These are phyloP conservation scores for Pholiota molesta DNA, from an alignment of 768 basidiomycete species.

Conservation along the genomic window DNA sequence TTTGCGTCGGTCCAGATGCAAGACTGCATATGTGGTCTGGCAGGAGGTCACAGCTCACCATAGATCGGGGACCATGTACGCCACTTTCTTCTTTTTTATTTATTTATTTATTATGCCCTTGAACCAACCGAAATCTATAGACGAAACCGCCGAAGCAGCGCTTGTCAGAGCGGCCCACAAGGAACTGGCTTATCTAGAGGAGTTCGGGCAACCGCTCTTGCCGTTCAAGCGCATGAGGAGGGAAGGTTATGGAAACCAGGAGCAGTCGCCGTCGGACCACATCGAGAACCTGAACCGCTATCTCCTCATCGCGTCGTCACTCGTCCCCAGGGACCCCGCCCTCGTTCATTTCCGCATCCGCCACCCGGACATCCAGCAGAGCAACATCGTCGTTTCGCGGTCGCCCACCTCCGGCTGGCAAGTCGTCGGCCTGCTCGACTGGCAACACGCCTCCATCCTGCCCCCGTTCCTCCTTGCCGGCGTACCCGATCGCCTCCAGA, in stretches of 20 bases:
- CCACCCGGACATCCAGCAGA: too few species aligned
- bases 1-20: slow-evolving; percentile 50
- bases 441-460: slow-evolving; percentile 59
- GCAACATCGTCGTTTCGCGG: slow-evolving; percentile 16
- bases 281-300: slow-evolving; percentile 52
- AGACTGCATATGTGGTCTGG: slow-evolving; percentile 51
- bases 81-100: slow-evolving; percentile 28
- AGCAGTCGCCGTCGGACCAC: slow-evolving; percentile 47
- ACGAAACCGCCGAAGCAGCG: slow-evolving; percentile 43
- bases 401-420: slow-evolving; percentile 39
- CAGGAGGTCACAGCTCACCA: slow-evolving; percentile 49
- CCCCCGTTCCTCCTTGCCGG: slow-evolving; percentile 53
- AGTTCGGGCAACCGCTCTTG: slow-evolving; percentile 50
- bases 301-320: slow-evolving; percentile 47
- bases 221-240: slow-evolving; percentile 47
- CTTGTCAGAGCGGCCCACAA: slow-evolving; percentile 46
- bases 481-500: neutral
- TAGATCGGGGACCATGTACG: slow-evolving; percentile 57
- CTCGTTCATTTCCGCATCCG: too few species aligned
- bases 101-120: slow-evolving; percentile 23
- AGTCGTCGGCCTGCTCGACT: slow-evolving; percentile 51
- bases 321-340: slow-evolving; percentile 16
- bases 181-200: slow-evolving; percentile 50
- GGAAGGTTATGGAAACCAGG: slow-evolving; percentile 44
- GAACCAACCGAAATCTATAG: slow-evolving; percentile 40